Base-by-base conservation (phyloP, 345 rosid genomes). In the Punica granatum region DNA sequence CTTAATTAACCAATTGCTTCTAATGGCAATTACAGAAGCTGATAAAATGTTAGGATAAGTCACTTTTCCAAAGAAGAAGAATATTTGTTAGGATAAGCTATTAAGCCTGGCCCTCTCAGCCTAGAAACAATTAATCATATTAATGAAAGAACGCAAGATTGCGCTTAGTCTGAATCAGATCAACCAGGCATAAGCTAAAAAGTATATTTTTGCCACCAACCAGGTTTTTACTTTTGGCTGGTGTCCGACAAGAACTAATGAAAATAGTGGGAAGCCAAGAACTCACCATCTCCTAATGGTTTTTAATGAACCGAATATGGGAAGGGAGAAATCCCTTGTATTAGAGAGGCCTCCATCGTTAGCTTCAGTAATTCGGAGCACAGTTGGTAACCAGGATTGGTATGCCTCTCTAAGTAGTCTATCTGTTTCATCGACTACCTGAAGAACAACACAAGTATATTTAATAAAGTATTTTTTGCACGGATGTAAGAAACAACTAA, bases 351-450 rank as follows among this genome's bases (percentile, higher is more conserved):
- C 75, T 61, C 79, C 77, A 26, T 76, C 64, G 67, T 73, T 68
- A 54, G 84, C 48, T 35, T 68, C 72, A 69, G 95, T 84, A 65
- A 79, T 67, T 63, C 85, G 80, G 79, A 94, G 95, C 67, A 94
- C 96, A 41, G 89, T 83, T 34, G 96, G 96, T 73, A 94, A 85
- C 99, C 99, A 94, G 4, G 96, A 85, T 73, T 94, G 99, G 78
- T 91, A 94, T 41, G 96, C 80, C 75, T 94, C 99, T 74, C 97
- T 86, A 65, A 89, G 96, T 73, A 94, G 72, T 74, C 99, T 82
- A 64, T 94, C 97, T 33, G 97, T 91, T 80, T 94, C 99, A 80
- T 91, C 99, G 69, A 91, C 96, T 73, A 94, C 95, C 99, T 91
- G 81, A 65, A 76, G 85, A 7, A 43, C 42, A 59, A 54, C 41